phyloP scores from a whole-genome alignment of 306 rosid species.

The Canavalia gladiata region DNA sequence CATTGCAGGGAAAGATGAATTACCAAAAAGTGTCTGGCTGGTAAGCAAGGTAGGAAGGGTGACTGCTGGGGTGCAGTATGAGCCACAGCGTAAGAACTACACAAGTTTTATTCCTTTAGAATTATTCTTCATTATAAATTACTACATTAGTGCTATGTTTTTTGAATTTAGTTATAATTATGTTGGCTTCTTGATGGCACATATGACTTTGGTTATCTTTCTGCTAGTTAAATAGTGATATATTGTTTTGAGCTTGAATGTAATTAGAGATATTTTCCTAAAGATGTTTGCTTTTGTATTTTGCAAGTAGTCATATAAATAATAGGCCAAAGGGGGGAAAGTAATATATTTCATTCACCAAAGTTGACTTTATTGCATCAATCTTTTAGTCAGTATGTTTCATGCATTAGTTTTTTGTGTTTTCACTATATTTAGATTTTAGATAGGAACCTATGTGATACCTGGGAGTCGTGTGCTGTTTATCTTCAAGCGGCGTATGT shows the following conservation, averaged over 20 bases:
- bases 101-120: conserved; percentile 26
- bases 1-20: conserved; percentile 74
- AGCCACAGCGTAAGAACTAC: conserved; percentile 80
- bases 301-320: background rate
- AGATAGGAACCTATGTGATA: conserved; percentile 5
- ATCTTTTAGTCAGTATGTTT: conserved; percentile 8
- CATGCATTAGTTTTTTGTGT: background rate
- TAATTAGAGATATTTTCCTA: background rate
- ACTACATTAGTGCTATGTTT: background rate
- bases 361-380: conserved; percentile 31
- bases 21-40: conserved; percentile 81
- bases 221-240: conserved; percentile 14
- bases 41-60: conserved; percentile 91
- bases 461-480: conserved; percentile 19
- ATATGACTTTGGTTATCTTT: conserved; percentile 27
- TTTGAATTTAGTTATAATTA: background rate
- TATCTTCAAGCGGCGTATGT: background rate
- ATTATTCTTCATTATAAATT: background rate
- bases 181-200: background rate
- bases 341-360: conserved; percentile 12
- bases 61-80: conserved; percentile 93
- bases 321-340: conserved; percentile 13
- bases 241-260: conserved; percentile 34
- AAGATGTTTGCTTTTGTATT: conserved; percentile 7
- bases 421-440: conserved; percentile 31